These are phyloP conservation scores for Nannochloris sp. DNA, from an alignment of 139 green algal species.

Conservation along the genomic window DNA sequence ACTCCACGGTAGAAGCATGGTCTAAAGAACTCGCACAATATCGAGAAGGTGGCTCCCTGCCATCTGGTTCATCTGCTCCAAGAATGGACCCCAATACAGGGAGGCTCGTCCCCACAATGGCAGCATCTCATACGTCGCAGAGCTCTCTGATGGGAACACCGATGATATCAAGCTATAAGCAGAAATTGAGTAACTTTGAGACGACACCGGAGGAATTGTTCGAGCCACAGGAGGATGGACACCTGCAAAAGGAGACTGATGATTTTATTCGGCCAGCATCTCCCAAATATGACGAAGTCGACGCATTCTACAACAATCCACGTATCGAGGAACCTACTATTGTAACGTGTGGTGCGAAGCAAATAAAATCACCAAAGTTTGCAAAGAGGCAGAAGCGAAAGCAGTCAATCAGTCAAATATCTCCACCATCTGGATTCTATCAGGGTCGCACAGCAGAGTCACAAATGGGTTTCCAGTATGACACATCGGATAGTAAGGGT, in stretches of 20 bases:
- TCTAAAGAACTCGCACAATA: slow-evolving; percentile 8
- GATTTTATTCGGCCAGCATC: slow-evolving; percentile 53
- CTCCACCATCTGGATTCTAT: slow-evolving; percentile 17
- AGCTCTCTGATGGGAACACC: neutral
- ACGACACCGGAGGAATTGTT: neutral
- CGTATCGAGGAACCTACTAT: neutral
- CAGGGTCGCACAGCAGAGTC: slow-evolving; percentile 37
- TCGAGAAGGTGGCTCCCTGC: too few species aligned
- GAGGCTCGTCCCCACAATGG: slow-evolving; percentile 24
- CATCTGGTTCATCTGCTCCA: neutral
- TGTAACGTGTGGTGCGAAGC: neutral
- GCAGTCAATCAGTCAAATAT: slow-evolving; percentile 29
- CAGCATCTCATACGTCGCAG: neutral
- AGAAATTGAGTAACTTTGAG: neutral
- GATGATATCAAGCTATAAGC: neutral
- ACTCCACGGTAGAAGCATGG: slow-evolving; percentile 33
- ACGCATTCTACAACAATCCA: slow-evolving; percentile 52
- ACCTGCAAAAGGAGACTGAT: neutral
- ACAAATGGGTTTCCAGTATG: slow-evolving; percentile 64
- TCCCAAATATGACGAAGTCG: slow-evolving; percentile 90
- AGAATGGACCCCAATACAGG: slow-evolving; percentile 75
- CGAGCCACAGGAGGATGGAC: neutral
- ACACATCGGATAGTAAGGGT: slow-evolving; percentile 38
- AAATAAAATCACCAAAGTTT: neutral
- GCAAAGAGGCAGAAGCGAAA: neutral